Conservation (phyloP, 176 grass and related monocot genomes). For the Coix lacrymajobi region DNA sequence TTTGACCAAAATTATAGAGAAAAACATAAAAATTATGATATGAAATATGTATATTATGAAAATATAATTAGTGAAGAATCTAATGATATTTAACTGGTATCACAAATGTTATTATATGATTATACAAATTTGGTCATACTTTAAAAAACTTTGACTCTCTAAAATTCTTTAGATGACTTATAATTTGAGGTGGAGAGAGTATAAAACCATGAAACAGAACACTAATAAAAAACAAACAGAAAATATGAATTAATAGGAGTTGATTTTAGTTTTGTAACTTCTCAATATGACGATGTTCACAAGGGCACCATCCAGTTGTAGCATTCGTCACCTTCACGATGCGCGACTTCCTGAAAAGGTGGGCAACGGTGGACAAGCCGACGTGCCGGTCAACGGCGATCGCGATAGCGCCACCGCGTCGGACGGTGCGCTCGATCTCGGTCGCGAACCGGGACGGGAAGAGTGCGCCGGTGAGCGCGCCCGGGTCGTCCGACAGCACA, state of each 20-base stretch:
- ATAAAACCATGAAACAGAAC: constrained; percentile 7
- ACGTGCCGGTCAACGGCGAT: constrained; percentile 30
- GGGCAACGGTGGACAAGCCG: constrained; percentile 16
- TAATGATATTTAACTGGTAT: too few species aligned
- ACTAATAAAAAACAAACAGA: neutral
- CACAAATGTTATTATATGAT: too few species aligned
- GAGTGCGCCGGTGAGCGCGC: constrained; percentile 44
- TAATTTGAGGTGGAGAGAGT: too few species aligned
- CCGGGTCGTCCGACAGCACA: constrained; percentile 33
- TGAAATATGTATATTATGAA: too few species aligned
- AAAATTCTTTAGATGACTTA: too few species aligned
- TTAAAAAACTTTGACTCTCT: too few species aligned
- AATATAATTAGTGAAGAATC: too few species aligned
- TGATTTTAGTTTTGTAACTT: constrained; percentile 23
- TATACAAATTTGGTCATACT: too few species aligned
- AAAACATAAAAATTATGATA: too few species aligned
- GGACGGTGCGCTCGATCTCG: constrained; percentile 65
- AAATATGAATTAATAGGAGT: constrained; percentile 15
- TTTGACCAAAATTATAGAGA: too few species aligned
- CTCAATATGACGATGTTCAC: constrained; percentile 46
- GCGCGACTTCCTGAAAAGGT: constrained; percentile 54
- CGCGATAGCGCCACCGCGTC: constrained; percentile 40
- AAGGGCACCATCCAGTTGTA: constrained; percentile 35
- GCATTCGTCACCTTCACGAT: constrained; percentile 46
- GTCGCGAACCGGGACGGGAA: constrained; percentile 58